These are phyloP conservation scores for Naganishia sp. DNA, from an alignment of 1,284 basidiomycete species.

Conservation along the genomic window DNA sequence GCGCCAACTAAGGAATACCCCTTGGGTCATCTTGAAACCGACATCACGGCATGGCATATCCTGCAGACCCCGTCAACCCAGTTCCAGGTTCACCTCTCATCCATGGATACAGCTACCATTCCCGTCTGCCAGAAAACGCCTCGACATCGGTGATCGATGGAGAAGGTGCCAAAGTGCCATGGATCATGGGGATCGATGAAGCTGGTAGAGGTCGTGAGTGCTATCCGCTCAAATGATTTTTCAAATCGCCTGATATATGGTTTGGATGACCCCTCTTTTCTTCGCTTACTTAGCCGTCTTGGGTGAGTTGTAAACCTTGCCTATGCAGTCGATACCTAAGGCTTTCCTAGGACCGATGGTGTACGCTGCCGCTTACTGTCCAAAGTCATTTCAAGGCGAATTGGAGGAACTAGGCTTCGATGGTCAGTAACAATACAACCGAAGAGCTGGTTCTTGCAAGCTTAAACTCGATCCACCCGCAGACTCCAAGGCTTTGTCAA, in stretches of 20 bases:
- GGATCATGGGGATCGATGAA: slow-evolving; percentile 91
- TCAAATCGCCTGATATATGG: no score
- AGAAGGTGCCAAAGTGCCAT: slow-evolving; percentile 61
- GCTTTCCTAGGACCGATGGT: slow-evolving; percentile 69
- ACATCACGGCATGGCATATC: background rate
- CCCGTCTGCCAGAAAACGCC: slow-evolving; percentile 63
- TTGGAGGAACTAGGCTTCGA: slow-evolving; percentile 85
- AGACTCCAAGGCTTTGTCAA: slow-evolving; percentile 85
- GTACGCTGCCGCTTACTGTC: slow-evolving; percentile 93
- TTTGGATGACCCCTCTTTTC: no score
- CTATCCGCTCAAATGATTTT: no score
- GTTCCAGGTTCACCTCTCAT: slow-evolving; percentile 62
- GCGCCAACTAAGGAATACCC: no score
- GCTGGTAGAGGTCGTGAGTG: slow-evolving; percentile 78
- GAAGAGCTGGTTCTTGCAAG: slow-evolving; percentile 22
- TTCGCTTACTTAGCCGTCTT: slow-evolving; percentile 6
- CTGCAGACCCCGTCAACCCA: slow-evolving; percentile 55
- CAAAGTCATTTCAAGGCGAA: slow-evolving; percentile 70
- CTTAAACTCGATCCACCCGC: background rate
- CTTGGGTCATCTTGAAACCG: no score
- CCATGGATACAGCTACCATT: slow-evolving; percentile 81
- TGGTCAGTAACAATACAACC: slow-evolving; percentile 57
- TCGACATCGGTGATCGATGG: slow-evolving; percentile 29
- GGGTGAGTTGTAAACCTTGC: background rate
- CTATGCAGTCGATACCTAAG: background rate